Evolutionary conservation across 768 basidiomycete genomes (phyloP).

Genomic region (Boletus rufocinnamomeus): DNA sequence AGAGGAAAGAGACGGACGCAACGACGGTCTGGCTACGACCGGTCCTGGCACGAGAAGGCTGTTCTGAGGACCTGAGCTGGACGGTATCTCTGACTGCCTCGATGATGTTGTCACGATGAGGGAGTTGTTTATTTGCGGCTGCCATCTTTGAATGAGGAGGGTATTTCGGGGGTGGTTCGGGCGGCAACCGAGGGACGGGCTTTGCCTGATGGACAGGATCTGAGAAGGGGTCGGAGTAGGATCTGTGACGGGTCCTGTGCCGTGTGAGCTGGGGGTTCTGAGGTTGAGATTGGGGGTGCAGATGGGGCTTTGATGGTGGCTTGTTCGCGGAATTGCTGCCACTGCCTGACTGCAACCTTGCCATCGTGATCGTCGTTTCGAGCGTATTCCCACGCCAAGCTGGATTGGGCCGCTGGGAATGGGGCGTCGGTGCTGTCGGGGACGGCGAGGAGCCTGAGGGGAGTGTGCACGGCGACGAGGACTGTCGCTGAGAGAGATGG

Average conservation of each 20-base stretch:
- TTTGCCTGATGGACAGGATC: slow-evolving; percentile 38
- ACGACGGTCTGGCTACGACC: slow-evolving; percentile 59
- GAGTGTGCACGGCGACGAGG: slow-evolving; percentile 4
- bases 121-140: slow-evolving; percentile 32
- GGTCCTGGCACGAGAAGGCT: slow-evolving; percentile 48
- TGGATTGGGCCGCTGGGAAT: not conserved
- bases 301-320: slow-evolving; percentile 29
- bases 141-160: slow-evolving; percentile 30
- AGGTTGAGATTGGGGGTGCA: slow-evolving; percentile 10
- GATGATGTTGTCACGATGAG: slow-evolving; percentile 45
- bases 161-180: slow-evolving; percentile 36
- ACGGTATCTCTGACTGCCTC: slow-evolving; percentile 75
- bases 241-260: slow-evolving; percentile 42
- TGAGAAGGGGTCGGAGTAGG: slow-evolving; percentile 56
- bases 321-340: slow-evolving; percentile 27
- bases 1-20: slow-evolving; percentile 23
- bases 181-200: slow-evolving; percentile 45
- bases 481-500: slow-evolving; percentile 8
- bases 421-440: slow-evolving; percentile 12
- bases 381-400: slow-evolving; percentile 29
- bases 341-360: slow-evolving; percentile 11
- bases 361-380: slow-evolving; percentile 20
- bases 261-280: slow-evolving; percentile 27
- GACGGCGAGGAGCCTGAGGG: slow-evolving; percentile 10
- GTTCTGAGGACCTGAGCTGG: slow-evolving; percentile 47